These are phyloP conservation scores for Santalum album DNA, from an alignment of 164 flowering plant species.

Conservation along the genomic window DNA sequence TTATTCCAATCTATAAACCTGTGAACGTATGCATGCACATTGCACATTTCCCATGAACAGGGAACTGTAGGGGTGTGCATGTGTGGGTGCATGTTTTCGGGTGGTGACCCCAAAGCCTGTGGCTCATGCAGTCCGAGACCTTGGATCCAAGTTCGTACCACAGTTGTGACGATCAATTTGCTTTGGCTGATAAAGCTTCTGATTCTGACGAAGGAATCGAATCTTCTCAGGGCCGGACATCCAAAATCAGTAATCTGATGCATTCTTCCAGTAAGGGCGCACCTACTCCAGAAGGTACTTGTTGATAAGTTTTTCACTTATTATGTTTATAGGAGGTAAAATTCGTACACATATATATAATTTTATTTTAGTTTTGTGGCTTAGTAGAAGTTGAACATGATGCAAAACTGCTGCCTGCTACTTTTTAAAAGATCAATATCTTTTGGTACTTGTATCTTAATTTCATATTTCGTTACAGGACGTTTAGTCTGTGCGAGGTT, in stretches of 20 bases:
- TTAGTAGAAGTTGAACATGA: background rate
- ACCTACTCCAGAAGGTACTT: slow-evolving; percentile 26
- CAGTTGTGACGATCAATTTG: slow-evolving; percentile 56
- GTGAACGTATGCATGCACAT: background rate
- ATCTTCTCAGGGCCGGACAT: slow-evolving; percentile 13
- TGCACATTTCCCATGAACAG: background rate
- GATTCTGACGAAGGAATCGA: slow-evolving; percentile 20
- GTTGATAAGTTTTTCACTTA: too few species aligned
- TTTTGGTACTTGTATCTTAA: background rate
- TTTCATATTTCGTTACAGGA: slow-evolving; percentile 17
- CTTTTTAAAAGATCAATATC: too few species aligned
- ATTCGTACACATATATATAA: too few species aligned
- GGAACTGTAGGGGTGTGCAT: background rate
- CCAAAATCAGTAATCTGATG: slow-evolving; percentile 6
- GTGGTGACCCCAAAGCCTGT: slow-evolving; percentile 2
- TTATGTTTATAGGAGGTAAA: too few species aligned
- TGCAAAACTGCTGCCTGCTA: too few species aligned
- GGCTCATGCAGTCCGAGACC: slow-evolving; percentile 30
- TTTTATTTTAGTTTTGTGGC: too few species aligned
- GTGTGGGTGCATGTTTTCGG: background rate
- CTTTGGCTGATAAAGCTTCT: slow-evolving; percentile 24
- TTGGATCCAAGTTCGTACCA: slow-evolving; percentile 44
- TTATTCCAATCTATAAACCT: background rate
- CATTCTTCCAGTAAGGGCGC: slow-evolving; percentile 8
- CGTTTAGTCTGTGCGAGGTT: slow-evolving; percentile 13